phyloP scores from a whole-genome alignment of 2,329 filamentous ascomycete species.

The Neoascochyta sp. region DNA sequence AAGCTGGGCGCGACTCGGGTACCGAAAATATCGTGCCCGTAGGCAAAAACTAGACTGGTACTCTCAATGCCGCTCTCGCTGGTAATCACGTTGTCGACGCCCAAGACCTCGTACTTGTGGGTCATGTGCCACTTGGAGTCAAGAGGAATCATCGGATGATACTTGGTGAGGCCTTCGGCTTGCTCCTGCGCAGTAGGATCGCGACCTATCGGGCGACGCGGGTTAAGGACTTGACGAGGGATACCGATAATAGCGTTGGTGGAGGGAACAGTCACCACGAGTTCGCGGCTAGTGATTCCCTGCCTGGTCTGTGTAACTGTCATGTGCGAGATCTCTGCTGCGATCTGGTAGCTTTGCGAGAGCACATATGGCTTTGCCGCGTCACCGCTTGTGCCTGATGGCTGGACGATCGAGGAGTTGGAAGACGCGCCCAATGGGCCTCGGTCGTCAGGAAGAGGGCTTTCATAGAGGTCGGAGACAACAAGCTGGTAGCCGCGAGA shows the following conservation, averaged over 20 bases:
- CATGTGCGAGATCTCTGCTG: slow-evolving; percentile 73
- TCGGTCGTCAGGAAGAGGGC: slow-evolving; percentile 75
- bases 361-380: slow-evolving; percentile 68
- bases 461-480: slow-evolving; percentile 87
- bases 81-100: slow-evolving; percentile 69
- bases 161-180: slow-evolving; percentile 78
- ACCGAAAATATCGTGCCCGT: slow-evolving; percentile 83
- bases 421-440: slow-evolving; percentile 66
- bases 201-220: slow-evolving; percentile 78
- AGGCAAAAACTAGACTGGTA: slow-evolving; percentile 84
- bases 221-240: slow-evolving; percentile 74
- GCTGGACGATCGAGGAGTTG: slow-evolving; percentile 75
- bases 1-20: slow-evolving; percentile 83
- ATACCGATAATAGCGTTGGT: slow-evolving; percentile 74
- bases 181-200: slow-evolving; percentile 75
- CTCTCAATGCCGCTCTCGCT: slow-evolving; percentile 82
- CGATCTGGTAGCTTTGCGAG: slow-evolving; percentile 76
- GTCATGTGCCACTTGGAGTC: slow-evolving; percentile 77
- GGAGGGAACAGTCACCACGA: slow-evolving; percentile 73
- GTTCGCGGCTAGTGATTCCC: slow-evolving; percentile 79
- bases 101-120: slow-evolving; percentile 77
- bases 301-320: slow-evolving; percentile 85
- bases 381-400: slow-evolving; percentile 55
- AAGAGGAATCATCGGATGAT: slow-evolving; percentile 73
- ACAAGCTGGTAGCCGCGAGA: slow-evolving; percentile 84